Conservation (phyloP, 164 flowering plant genomes). For the Annona cherimola region DNA sequence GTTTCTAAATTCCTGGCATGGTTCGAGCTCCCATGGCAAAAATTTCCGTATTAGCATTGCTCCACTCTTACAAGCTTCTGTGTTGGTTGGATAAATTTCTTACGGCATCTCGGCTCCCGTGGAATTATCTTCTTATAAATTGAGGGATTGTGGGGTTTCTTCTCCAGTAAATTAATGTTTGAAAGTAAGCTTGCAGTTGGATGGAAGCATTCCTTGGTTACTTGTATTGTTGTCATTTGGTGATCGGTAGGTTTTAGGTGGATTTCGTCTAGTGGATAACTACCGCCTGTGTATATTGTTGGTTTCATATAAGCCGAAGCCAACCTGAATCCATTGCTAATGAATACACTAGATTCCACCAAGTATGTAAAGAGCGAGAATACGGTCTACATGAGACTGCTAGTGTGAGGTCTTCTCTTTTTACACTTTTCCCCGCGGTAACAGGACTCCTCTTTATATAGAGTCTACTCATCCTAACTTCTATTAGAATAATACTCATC, state of each 20-base stretch:
- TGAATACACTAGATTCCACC: too few species aligned
- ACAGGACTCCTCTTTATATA: too few species aligned
- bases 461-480: too few species aligned
- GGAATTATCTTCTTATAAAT: not conserved
- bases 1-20: not conserved
- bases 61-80: not conserved
- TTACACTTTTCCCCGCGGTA: too few species aligned
- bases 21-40: not conserved
- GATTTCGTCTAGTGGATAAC: not conserved
- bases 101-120: not conserved
- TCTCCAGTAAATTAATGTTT: not conserved
- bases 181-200: too few species aligned
- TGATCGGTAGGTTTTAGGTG: not conserved
- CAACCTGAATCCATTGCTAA: too few species aligned
- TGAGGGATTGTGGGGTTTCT: not conserved
- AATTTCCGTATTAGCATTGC: not conserved
- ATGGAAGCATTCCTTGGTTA: not conserved
- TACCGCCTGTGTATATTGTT: too few species aligned
- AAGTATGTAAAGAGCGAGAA: too few species aligned
- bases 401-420: too few species aligned
- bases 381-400: too few species aligned
- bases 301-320: too few species aligned
- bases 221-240: not conserved
- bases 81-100: not conserved
- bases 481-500: too few species aligned